Conservation (phyloP, 371 early-diverging fungal genomes). For the Mortierella sp. region DNA sequence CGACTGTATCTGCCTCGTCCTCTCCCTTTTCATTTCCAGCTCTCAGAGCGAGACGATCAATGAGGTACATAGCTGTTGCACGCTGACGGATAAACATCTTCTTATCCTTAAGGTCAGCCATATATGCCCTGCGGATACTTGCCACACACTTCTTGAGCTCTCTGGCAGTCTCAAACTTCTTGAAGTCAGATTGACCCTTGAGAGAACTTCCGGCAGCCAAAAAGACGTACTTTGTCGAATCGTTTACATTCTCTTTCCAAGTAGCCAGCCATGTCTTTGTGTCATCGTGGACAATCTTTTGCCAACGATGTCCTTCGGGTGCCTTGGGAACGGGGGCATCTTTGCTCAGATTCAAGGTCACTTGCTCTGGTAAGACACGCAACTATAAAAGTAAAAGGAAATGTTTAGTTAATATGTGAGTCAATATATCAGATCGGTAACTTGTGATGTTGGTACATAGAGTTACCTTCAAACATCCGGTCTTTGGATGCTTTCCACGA, state of each 20-base stretch:
- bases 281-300: conserved; percentile 87
- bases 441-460: background rate
- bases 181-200: conserved; percentile 95
- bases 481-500: conserved; percentile 96
- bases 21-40: conserved; percentile 99
- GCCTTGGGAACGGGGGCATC: conserved; percentile 85
- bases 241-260: conserved; percentile 98
- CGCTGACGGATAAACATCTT: conserved; percentile 87
- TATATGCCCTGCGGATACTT: conserved; percentile 84
- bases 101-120: conserved; percentile 81
- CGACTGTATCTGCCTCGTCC: conserved; percentile 98
- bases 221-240: conserved; percentile 92
- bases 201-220: conserved; percentile 92
- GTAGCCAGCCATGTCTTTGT: conserved; percentile 97
- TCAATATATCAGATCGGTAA: background rate
- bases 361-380: conserved; percentile 92
- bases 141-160: conserved; percentile 85
- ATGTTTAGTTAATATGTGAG: background rate
- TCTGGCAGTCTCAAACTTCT: conserved; percentile 97
- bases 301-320: conserved; percentile 94
- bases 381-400: conserved; percentile 54
- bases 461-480: conserved; percentile 89
- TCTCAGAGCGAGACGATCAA: conserved; percentile 94
- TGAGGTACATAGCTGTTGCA: conserved; percentile 96
- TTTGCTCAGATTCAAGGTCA: conserved; percentile 92